These are phyloP conservation scores for Eimeria praecox DNA, from an alignment of 169 alveolate species.

Conservation along the genomic window DNA sequence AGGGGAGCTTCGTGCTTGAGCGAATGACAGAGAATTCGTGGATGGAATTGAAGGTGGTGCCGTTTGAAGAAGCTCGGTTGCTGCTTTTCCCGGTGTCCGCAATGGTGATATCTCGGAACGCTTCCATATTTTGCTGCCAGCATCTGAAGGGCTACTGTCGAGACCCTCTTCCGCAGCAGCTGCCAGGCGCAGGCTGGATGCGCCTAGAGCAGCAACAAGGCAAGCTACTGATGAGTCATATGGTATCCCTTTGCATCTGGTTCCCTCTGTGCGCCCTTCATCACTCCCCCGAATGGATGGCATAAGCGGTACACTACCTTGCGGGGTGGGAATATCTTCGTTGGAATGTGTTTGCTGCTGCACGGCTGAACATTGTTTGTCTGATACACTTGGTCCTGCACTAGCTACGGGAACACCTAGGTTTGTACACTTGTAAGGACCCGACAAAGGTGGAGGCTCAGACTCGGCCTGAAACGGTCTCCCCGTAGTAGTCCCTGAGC, in stretches of 20 bases:
- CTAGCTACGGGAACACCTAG: neutral
- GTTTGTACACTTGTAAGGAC: neutral
- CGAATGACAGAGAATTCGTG: neutral
- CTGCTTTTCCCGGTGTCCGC: neutral
- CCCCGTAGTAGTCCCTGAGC: neutral
- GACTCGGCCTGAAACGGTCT: neutral
- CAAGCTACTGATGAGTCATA: slow-evolving; percentile 18
- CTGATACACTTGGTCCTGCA: neutral
- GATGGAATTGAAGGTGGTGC: slow-evolving; percentile 14
- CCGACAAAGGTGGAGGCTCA: neutral
- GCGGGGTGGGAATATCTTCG: neutral
- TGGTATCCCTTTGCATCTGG: neutral
- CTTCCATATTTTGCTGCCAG: slow-evolving; percentile 2
- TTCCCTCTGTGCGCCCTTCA: neutral
- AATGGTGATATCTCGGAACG: neutral
- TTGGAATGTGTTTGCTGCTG: neutral
- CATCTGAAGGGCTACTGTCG: slow-evolving; percentile 62
- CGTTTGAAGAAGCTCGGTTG: neutral
- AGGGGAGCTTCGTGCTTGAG: neutral
- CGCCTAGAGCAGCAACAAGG: slow-evolving; percentile 61
- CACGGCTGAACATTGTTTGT: neutral
- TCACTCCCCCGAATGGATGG: neutral
- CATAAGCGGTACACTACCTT: neutral
- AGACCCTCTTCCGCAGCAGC: slow-evolving; percentile 69
- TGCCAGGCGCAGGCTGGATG: slow-evolving; percentile 73